Evolutionary conservation across 345 rosid species (phyloP), one percentile per base, ranked within the genome.

Genomic region (Erysimum cheiranthoides): DNA sequence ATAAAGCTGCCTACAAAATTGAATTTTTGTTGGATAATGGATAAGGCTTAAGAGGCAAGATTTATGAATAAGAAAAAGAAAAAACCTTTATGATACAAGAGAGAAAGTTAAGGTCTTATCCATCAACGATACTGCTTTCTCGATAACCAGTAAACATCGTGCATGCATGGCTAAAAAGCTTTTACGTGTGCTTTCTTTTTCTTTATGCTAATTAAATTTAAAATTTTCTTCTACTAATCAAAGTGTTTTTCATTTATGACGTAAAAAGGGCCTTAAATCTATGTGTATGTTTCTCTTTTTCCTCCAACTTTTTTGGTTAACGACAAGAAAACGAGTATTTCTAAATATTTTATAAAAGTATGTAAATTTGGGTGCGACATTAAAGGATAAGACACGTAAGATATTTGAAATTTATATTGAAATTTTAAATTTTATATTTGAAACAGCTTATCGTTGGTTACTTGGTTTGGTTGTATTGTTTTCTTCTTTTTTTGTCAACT

Each of bases 91-190:
- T 28, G 32, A 76, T 61, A 14, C 16, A 1, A 47, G 53, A 12
- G 36, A 60, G 65, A 70, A 77, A 77, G 75, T 70, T 77, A 63
- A 54, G 52, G 71, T 63, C 80, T 77, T 77, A 77, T 77, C 80
- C 47, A 56, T 56, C 76, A 51, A 46, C 75, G 17, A 62, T 28
- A 35, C 27, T 57, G 46, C 76, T 77, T 77, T 70, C 72, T 57
- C 47, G 36, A 64, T 64, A 30, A 31, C 76, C 76, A 77, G 80
- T 71, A 39, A 63, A 43, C 68, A 70, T 64, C 53, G 80, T 77
- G 76, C 72, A 71, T 77, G 80, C 80, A 77, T 77, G 80, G 76
- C 66, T 46, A 71, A 71, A 77, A 77, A 77, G 80, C 67, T 71
- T 70, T 40, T 71, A 77, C 72, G 80, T 77, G 61, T 71, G 53